A percentile compares a stretch with the other conserved stretches of the same genome.
Evolutionary conservation across 352 stramenopile genomes (phyloP).

Genomic region (Globisporangium echinulatum): DNA sequence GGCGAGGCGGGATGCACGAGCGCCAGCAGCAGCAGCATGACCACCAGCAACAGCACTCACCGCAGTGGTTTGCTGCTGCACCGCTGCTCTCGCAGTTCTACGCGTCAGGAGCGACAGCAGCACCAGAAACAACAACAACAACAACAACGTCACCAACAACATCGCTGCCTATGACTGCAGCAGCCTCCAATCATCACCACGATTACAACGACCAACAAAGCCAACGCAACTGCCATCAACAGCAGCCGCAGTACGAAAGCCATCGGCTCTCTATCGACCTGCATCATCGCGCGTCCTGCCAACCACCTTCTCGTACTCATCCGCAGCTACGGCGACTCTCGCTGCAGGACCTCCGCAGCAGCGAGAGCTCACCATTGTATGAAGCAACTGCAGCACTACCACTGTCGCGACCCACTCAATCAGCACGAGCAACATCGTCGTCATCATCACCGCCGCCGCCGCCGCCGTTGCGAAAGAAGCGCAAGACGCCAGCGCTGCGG

Average conservation of each 20-base stretch:
- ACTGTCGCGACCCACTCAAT: background rate
- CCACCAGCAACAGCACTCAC: slow-evolving; percentile 1
- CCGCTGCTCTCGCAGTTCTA: slow-evolving; percentile 14
- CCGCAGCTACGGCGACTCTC: background rate
- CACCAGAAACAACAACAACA: too few species aligned
- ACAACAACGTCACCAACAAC: too few species aligned
- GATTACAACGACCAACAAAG: too few species aligned
- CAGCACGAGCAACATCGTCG: too few species aligned
- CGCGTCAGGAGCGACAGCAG: background rate
- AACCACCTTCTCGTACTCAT: too few species aligned
- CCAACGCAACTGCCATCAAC: background rate
- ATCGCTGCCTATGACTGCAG: too few species aligned
- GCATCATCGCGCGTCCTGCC: background rate
- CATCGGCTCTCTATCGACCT: background rate
- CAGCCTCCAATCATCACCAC: too few species aligned
- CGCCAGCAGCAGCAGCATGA: background rate
- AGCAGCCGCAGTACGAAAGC: background rate
- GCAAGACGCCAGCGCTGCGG: slow-evolving; percentile 37
- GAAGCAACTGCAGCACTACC: background rate
- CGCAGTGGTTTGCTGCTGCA: slow-evolving; percentile 14
- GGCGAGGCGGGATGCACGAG: background rate
- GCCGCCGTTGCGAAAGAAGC: slow-evolving; percentile 18
- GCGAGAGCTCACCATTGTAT: background rate
- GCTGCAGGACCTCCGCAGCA: background rate
- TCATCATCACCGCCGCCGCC: slow-evolving; percentile 1